Evolutionary conservation across 345 rosid species (phyloP).

Genomic region (Eucalyptus tenuipes): DNA sequence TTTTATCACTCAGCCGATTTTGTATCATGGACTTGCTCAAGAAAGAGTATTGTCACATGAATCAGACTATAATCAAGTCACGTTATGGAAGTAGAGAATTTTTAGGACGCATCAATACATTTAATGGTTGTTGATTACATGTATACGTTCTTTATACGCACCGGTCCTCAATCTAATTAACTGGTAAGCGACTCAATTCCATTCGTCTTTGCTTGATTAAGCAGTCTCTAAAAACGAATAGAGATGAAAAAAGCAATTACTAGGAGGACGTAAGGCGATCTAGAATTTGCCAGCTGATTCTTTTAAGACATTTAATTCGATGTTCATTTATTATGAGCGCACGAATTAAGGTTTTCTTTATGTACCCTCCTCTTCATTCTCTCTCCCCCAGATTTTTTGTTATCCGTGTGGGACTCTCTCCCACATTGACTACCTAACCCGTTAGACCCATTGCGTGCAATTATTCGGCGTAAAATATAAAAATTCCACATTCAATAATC

Average conservation of each 20-base stretch:
- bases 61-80: not conserved
- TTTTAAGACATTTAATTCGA: not conserved
- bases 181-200: not conserved
- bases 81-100: not conserved
- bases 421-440: not conserved
- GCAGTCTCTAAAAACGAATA: not conserved
- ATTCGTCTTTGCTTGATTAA: not conserved
- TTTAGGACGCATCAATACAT: no score
- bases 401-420: no score
- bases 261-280: not conserved
- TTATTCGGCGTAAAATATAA: not conserved
- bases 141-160: fast-evolving
- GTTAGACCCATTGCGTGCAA: not conserved
- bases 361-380: not conserved
- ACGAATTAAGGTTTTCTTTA: not conserved
- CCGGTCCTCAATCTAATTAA: not conserved
- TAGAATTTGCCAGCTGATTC: not conserved
- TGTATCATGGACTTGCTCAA: not conserved
- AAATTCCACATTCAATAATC: not conserved
- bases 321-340: not conserved
- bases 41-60: not conserved
- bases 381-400: not conserved
- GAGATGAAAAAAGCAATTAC: not conserved
- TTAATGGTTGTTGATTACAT: fast-evolving
- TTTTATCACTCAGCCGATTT: fast-evolving